These are phyloP conservation scores for Suhomyces taliae DNA, from an alignment of 1,139 yeast species.

Conservation along the genomic window DNA sequence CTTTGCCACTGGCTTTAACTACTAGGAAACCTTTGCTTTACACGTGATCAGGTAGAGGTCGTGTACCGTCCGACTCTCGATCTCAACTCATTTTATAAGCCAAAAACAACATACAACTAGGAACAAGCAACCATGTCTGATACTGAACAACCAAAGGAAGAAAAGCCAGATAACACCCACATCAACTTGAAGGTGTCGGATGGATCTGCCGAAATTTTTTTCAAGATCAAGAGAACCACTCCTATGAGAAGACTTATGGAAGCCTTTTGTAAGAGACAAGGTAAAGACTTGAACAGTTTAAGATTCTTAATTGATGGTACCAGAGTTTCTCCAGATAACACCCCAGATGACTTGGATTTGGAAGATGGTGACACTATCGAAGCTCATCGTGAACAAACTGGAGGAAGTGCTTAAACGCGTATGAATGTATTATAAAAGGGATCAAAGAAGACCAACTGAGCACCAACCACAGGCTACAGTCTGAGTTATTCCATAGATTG, in stretches of 20 bases:
- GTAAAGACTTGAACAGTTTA: conserved; percentile 77
- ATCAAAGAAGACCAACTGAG: background rate
- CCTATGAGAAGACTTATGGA: conserved; percentile 95
- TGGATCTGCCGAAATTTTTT: conserved; percentile 89
- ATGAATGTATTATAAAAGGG: background rate
- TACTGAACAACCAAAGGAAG: conserved; percentile 53
- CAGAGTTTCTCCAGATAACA: conserved; percentile 81
- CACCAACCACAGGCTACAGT: background rate
- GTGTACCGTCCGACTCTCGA: conserved; percentile 5
- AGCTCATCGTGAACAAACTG: conserved; percentile 95
- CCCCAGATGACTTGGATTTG: conserved; percentile 89
- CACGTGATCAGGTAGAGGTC: background rate
- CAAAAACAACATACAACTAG: background rate
- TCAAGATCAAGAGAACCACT: conserved; percentile 91
- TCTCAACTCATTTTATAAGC: background rate
- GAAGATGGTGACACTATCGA: conserved; percentile 96
- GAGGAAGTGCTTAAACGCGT: conserved; percentile 37
- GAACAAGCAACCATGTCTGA: conserved; percentile 29
- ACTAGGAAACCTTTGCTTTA: too few species aligned
- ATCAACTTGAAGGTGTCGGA: conserved; percentile 93
- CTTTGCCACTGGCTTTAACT: too few species aligned
- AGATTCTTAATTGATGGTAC: conserved; percentile 94
- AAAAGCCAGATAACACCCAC: conserved; percentile 68
- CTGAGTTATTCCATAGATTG: background rate
- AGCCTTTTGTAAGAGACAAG: conserved; percentile 97